Percentiles rank a stretch among this genome's conserved stretches.
Conservation (phyloP, 371 early-diverging fungal species). For the Mortierella sp. region DNA sequence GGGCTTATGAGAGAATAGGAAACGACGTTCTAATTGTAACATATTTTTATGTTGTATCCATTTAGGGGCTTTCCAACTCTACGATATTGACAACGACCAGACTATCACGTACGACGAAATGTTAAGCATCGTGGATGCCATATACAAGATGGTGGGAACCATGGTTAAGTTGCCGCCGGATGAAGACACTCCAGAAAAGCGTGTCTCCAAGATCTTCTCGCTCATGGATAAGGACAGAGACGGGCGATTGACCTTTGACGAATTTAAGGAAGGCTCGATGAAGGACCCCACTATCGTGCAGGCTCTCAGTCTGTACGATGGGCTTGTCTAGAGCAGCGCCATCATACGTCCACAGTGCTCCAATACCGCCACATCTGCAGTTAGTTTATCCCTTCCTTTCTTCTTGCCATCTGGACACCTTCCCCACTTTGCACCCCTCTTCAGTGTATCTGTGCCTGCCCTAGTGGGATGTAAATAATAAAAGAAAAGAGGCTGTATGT, state of each 20-base stretch:
- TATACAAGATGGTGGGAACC: conserved; percentile 94
- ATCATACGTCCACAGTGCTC: too few species aligned
- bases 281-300: conserved; percentile 91
- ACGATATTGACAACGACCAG: conserved; percentile 94
- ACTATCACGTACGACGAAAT: conserved; percentile 91
- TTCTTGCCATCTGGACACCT: too few species aligned
- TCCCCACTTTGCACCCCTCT: too few species aligned
- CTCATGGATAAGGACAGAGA: conserved; percentile 92
- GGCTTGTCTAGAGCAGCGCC: conserved; percentile 75
- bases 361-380: too few species aligned
- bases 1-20: too few species aligned
- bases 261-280: conserved; percentile 90
- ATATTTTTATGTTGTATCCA: too few species aligned
- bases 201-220: conserved; percentile 91
- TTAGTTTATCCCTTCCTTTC: too few species aligned
- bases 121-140: conserved; percentile 90
- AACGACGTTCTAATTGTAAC: background rate
- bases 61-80: conserved; percentile 78
- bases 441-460: too few species aligned
- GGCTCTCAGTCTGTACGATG: conserved; percentile 89
- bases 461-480: too few species aligned
- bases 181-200: conserved; percentile 92
- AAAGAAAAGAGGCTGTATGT: too few species aligned
- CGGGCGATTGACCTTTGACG: conserved; percentile 81
- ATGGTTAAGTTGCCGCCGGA: conserved; percentile 92